These are phyloP conservation scores for Chlamydomonas incerta DNA, from an alignment of 139 green algal species.

Conservation along the genomic window DNA sequence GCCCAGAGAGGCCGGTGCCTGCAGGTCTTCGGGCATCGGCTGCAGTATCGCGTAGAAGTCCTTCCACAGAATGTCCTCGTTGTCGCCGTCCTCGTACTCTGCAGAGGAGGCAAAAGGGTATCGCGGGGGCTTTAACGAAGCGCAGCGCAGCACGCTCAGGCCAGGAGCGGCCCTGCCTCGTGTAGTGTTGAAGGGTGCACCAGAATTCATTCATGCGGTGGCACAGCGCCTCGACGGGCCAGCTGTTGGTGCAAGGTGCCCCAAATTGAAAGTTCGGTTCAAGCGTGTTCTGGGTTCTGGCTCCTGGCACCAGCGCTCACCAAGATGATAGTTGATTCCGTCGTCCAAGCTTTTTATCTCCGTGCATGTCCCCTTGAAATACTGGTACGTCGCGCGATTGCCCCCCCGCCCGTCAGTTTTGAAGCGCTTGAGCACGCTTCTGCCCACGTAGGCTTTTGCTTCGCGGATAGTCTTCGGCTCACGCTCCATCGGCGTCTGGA, in stretches of 20 bases:
- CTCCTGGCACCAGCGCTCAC: constrained; percentile 5
- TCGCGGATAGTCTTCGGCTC: not conserved
- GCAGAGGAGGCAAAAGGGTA: not conserved
- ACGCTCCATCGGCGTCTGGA: not conserved
- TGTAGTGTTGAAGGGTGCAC: too few relatives aligned
- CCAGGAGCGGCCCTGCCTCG: too few relatives aligned
- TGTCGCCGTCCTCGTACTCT: constrained; percentile 44
- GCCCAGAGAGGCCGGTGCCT: too few relatives aligned
- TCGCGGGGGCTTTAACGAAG: too few relatives aligned
- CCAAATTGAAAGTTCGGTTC: not conserved
- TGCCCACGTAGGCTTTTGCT: not conserved
- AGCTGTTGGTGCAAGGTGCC: not conserved
- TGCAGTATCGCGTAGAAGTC: not conserved
- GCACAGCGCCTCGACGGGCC: too few relatives aligned
- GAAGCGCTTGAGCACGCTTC: constrained; percentile 21
- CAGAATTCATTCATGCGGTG: too few relatives aligned
- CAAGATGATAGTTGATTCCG: not conserved
- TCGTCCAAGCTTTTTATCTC: not conserved
- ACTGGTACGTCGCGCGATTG: not conserved
- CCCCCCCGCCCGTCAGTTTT: not conserved
- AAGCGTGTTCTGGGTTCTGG: too few relatives aligned
- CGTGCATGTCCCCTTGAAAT: not conserved
- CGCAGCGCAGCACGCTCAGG: too few relatives aligned
- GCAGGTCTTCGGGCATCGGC: too few relatives aligned
- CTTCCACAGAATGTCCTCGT: constrained; percentile 16